A percentile compares a stretch with the other conserved stretches of the same genome.
Evolutionary conservation across 2,329 filamentous ascomycete species (phyloP).

Genomic region (Scedosporium aurantiacum): DNA sequence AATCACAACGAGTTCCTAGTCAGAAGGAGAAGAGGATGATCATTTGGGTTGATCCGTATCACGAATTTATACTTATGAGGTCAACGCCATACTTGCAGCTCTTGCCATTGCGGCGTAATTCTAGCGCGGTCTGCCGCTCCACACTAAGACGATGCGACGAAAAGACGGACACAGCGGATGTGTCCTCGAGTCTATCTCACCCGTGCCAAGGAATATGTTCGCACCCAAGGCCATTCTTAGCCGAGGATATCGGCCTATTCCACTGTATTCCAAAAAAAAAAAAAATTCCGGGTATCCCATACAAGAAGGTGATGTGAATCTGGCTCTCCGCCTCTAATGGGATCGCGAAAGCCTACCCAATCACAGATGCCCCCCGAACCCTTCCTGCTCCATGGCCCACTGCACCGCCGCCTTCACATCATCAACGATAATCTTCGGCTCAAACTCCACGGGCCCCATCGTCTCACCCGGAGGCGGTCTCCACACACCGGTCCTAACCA

Average conservation of each 20-base stretch:
- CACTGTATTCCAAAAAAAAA: not conserved
- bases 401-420: constrained; percentile 68
- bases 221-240: not conserved
- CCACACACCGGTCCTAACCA: constrained; percentile 77
- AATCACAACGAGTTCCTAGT: no score
- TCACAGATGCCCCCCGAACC: constrained; percentile 19
- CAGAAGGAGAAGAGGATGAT: no score
- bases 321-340: not conserved
- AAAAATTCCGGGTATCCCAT: not conserved
- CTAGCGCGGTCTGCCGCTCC: no score
- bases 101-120: no score
- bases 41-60: no score
- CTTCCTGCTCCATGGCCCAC: constrained; percentile 58
- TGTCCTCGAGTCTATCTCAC: no score
- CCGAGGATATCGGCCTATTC: not conserved
- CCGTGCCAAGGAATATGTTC: not conserved
- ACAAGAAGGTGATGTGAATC: not conserved
- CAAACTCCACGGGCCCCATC: constrained; percentile 40
- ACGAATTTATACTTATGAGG: no score
- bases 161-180: no score
- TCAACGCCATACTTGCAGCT: no score
- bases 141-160: no score
- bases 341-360: not conserved
- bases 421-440: constrained; percentile 55
- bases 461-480: constrained; percentile 13